These are phyloP conservation scores for Fusarium nygamai DNA, from an alignment of 2,329 filamentous ascomycete species.

Conservation along the genomic window DNA sequence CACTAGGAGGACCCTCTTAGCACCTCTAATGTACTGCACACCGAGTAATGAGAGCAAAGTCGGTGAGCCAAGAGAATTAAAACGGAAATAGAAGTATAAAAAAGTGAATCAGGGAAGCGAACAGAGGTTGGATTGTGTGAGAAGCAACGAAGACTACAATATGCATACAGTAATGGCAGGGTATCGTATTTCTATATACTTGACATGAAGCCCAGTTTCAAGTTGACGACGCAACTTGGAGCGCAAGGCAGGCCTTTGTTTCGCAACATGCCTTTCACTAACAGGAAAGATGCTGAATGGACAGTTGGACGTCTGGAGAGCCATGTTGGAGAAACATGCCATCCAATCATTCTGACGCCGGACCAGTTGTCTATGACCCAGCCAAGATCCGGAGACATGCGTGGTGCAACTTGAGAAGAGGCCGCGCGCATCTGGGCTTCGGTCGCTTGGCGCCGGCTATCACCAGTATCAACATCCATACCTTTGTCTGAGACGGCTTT, in stretches of 20 bases:
- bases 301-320: slow-evolving; percentile 3
- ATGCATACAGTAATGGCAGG: slow-evolving; percentile 13
- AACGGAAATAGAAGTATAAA: slow-evolving; percentile 4
- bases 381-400: slow-evolving; percentile 37
- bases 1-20: slow-evolving; percentile 32
- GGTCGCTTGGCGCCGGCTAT: slow-evolving; percentile 30
- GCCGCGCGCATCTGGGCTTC: slow-evolving; percentile 19
- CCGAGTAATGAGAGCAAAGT: slow-evolving; percentile 30
- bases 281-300: slow-evolving; percentile 6
- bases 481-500: slow-evolving; percentile 14
- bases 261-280: slow-evolving; percentile 10
- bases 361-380: slow-evolving; percentile 34
- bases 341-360: slow-evolving; percentile 30
- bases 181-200: slow-evolving; percentile 36
- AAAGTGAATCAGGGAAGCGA: slow-evolving; percentile 19
- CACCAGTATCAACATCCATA: slow-evolving; percentile 26
- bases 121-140: slow-evolving; percentile 2
- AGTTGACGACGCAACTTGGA: not conserved
- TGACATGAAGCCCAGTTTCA: slow-evolving; percentile 10
- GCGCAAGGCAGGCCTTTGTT: slow-evolving; percentile 23
- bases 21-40: slow-evolving; percentile 18
- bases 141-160: slow-evolving; percentile 13
- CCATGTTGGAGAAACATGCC: not conserved
- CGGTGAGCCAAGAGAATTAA: slow-evolving; percentile 30
- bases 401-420: slow-evolving; percentile 37